Evolutionary conservation across 306 rosid species (phyloP).

Genomic region (Glycine tomentella): DNA sequence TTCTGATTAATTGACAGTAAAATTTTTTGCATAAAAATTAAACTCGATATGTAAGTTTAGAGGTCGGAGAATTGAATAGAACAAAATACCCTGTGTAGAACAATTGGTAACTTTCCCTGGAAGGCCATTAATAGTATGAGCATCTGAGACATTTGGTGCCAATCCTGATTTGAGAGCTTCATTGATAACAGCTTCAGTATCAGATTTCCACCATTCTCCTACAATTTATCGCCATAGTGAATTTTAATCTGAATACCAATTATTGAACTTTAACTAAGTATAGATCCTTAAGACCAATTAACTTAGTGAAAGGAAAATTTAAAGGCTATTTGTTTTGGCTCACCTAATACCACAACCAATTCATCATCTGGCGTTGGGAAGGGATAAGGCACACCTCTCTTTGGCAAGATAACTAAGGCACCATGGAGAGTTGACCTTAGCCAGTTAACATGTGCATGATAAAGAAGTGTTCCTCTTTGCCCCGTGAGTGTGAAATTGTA

Average conservation of each 20-base stretch:
- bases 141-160: slow-evolving; percentile 93
- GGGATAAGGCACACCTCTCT: slow-evolving; percentile 86
- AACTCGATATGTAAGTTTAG: background rate
- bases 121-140: slow-evolving; percentile 90
- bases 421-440: slow-evolving; percentile 90
- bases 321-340: slow-evolving; percentile 8
- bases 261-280: background rate
- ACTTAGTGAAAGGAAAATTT: no score
- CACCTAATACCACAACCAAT: slow-evolving; percentile 74
- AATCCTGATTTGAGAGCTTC: slow-evolving; percentile 80
- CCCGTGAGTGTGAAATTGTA: slow-evolving; percentile 91
- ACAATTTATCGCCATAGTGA: slow-evolving; percentile 30
- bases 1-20: no score
- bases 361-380: slow-evolving; percentile 86
- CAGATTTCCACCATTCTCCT: slow-evolving; percentile 99
- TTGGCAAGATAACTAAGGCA: slow-evolving; percentile 82
- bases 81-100: slow-evolving; percentile 60
- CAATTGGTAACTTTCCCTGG: slow-evolving; percentile 73
- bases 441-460: slow-evolving; percentile 94
- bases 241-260: background rate
- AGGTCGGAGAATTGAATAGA: background rate
- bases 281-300: background rate
- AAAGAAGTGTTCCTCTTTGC: slow-evolving; percentile 90
- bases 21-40: background rate
- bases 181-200: slow-evolving; percentile 82